phyloP scores from a whole-genome alignment of 2,329 filamentous ascomycete species.

The Clarireedia hainanense region DNA sequence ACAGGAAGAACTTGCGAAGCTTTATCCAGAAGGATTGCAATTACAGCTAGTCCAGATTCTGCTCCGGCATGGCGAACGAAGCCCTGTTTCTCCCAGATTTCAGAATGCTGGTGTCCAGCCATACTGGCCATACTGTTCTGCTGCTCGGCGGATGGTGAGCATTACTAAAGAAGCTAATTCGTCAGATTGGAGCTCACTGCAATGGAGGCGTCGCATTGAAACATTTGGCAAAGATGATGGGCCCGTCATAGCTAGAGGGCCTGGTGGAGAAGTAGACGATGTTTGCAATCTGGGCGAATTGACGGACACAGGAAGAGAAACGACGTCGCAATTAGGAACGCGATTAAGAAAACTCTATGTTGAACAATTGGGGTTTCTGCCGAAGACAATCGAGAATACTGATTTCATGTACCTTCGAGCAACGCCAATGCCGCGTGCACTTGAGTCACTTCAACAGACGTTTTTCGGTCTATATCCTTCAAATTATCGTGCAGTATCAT shows the following conservation, averaged over 20 bases:
- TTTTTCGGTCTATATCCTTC: slow-evolving; percentile 69
- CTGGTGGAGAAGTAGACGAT: slow-evolving; percentile 62
- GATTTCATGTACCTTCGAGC: slow-evolving; percentile 65
- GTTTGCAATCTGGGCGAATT: slow-evolving; percentile 75
- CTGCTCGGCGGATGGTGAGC: slow-evolving; percentile 62
- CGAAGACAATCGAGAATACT: slow-evolving; percentile 43
- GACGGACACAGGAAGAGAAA: slow-evolving; percentile 66
- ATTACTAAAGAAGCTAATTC: slow-evolving; percentile 46
- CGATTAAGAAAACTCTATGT: slow-evolving; percentile 67
- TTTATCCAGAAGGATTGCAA: slow-evolving; percentile 75
- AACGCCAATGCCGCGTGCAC: slow-evolving; percentile 65
- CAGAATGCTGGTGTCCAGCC: slow-evolving; percentile 61
- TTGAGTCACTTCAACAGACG: slow-evolving; percentile 70
- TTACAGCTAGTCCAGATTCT: slow-evolving; percentile 87
- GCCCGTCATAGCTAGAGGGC: slow-evolving; percentile 62
- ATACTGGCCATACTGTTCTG: slow-evolving; percentile 87
- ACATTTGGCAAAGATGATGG: slow-evolving; percentile 66
- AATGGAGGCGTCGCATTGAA: slow-evolving; percentile 70
- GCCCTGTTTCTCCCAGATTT: slow-evolving; percentile 82
- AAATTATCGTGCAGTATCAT: slow-evolving; percentile 38
- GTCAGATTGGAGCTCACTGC: slow-evolving; percentile 29
- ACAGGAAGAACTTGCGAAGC: slow-evolving; percentile 65
- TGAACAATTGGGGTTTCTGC: slow-evolving; percentile 66
- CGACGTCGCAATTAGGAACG: slow-evolving; percentile 60
- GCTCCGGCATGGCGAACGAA: slow-evolving; percentile 72